A percentile compares a stretch with the other conserved stretches of the same genome.
Evolutionary conservation across 1,284 basidiomycete genomes (phyloP).

Genomic region (Pseudozyma tsukubaensis): DNA sequence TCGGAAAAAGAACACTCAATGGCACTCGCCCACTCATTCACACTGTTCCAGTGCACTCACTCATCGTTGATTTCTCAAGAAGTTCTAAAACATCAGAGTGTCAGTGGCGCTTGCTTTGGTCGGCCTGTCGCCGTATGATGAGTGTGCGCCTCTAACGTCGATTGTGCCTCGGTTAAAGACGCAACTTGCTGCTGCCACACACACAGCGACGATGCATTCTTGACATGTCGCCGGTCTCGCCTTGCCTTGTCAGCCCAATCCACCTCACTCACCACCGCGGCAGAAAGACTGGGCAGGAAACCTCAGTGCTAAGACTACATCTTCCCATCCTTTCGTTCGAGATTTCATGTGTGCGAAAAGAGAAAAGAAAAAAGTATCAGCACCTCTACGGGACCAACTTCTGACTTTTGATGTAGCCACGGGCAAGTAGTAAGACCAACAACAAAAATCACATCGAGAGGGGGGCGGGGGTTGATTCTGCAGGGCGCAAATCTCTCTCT

Average conservation of each 20-base stretch:
- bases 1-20: constrained; percentile 15
- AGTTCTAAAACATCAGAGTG: constrained; percentile 9
- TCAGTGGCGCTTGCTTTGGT: constrained; percentile 7
- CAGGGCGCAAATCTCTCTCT: background rate
- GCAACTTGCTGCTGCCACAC: too few relatives aligned
- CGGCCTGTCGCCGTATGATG: background rate
- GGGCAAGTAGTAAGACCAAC: too few relatives aligned
- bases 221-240: background rate
- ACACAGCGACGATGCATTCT: too few relatives aligned
- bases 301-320: background rate
- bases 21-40: too few relatives aligned
- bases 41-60: constrained; percentile 12
- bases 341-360: too few relatives aligned
- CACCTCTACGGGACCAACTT: too few relatives aligned
- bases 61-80: constrained; percentile 2
- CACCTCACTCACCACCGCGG: background rate
- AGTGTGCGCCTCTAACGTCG: background rate
- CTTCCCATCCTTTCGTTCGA: background rate
- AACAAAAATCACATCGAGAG: too few relatives aligned
- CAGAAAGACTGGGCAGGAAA: background rate
- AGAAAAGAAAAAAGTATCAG: too few relatives aligned
- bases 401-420: too few relatives aligned
- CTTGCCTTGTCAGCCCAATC: background rate
- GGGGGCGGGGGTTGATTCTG: background rate
- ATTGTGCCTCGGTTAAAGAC: background rate